Conservation (phyloP, 495 filamentous ascomycete genomes). For the Ascobolus immersus region DNA sequence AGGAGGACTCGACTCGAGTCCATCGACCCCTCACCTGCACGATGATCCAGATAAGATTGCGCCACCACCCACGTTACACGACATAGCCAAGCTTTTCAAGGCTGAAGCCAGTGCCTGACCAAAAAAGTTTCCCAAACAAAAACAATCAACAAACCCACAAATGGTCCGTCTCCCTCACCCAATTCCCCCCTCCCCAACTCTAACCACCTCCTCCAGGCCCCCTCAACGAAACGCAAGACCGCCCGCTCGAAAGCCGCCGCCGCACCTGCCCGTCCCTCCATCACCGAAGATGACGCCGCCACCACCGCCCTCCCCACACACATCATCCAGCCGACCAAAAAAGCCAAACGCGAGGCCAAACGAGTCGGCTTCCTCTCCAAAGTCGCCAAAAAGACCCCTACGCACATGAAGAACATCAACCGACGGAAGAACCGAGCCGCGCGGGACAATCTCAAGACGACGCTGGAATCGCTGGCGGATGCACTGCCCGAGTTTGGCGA, state of each 20-base stretch:
- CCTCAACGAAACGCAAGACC: too few relatives aligned
- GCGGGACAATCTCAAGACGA: slow-evolving; percentile 50
- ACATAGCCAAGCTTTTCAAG: too few relatives aligned
- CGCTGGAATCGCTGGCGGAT: slow-evolving; percentile 48
- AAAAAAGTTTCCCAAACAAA: too few relatives aligned
- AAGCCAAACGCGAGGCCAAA: slow-evolving; percentile 52
- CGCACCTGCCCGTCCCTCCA: neutral
- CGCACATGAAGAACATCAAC: slow-evolving; percentile 15
- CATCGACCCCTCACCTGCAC: too few relatives aligned
- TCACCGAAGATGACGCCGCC: slow-evolving; percentile 3
- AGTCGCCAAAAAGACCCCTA: slow-evolving; percentile 35
- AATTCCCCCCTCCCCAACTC: too few relatives aligned
- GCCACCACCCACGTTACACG: too few relatives aligned
- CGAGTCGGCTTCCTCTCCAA: slow-evolving; percentile 47
- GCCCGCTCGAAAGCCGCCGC: slow-evolving; percentile 20
- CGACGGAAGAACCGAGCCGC: slow-evolving; percentile 35
- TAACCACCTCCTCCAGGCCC: too few relatives aligned
- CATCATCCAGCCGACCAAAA: slow-evolving; percentile 28
- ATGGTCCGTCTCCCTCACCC: too few relatives aligned
- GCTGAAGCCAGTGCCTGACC: too few relatives aligned
- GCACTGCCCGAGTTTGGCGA: slow-evolving; percentile 37
- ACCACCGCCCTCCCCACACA: slow-evolving; percentile 6
- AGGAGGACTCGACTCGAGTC: too few relatives aligned
- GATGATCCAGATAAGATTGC: too few relatives aligned
- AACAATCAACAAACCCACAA: too few relatives aligned